A percentile compares a stretch with the other conserved stretches of the same genome.
phyloP scores from a whole-genome alignment of 371 early-diverging fungal genomes.

The Mucor velutinosus region DNA sequence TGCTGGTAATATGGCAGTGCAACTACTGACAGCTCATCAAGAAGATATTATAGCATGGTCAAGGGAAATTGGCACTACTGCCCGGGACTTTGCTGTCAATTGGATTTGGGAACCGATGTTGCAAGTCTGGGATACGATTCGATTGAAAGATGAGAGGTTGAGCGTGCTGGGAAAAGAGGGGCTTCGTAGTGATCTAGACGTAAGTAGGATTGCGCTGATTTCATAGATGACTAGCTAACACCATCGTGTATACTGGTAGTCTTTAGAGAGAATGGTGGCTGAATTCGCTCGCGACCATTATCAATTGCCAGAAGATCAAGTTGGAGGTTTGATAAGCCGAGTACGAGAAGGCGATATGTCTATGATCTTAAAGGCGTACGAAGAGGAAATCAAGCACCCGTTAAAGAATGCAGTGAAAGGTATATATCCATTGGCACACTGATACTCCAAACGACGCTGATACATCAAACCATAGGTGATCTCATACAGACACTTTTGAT shows the following conservation, averaged over 20 bases:
- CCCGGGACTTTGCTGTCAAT: conserved; percentile 58
- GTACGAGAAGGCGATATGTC: conserved; percentile 81
- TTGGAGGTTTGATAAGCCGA: conserved; percentile 36
- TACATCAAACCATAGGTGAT: conserved; percentile 51
- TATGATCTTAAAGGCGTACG: conserved; percentile 76
- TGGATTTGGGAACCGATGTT: conserved; percentile 82
- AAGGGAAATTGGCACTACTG: conserved; percentile 54
- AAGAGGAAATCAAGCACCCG: conserved; percentile 65
- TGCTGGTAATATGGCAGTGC: conserved; percentile 30
- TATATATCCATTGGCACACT: conserved; percentile 34
- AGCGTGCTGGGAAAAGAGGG: conserved; percentile 76
- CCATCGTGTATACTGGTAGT: conserved; percentile 45
- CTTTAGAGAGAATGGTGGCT: conserved; percentile 87
- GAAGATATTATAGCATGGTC: conserved; percentile 50
- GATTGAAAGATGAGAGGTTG: conserved; percentile 76
- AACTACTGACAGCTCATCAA: conserved; percentile 40
- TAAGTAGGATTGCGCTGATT: conserved; percentile 24
- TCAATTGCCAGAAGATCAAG: conserved; percentile 38
- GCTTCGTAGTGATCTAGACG: conserved; percentile 77
- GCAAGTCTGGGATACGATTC: conserved; percentile 78
- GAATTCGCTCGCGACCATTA: conserved; percentile 74
- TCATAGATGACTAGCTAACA: too few species aligned
- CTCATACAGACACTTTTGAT: conserved; percentile 85
- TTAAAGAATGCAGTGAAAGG: conserved; percentile 19
- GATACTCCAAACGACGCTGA: conserved; percentile 63